Evolutionary conservation across 495 filamentous ascomycete genomes (phyloP), one percentile per base, ranked within the genome.

Genomic region (Daldinia bambusicola): DNA sequence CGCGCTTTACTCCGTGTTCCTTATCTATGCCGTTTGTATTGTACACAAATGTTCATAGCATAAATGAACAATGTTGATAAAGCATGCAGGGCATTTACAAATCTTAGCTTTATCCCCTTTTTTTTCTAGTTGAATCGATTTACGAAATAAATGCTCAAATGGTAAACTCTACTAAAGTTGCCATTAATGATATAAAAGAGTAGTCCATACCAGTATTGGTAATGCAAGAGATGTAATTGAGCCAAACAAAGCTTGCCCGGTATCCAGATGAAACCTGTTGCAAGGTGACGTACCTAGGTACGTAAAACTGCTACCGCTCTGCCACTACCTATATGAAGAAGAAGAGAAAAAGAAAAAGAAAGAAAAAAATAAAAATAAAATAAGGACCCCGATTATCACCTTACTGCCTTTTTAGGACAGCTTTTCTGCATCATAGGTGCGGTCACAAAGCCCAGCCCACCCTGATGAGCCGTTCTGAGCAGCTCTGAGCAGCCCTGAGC

Each of bases 351-450:
- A 7, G 34, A 36, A 30, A 38, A 67, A 30, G n/a, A 65, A 56
- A 26, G 26, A 3, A 10, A 50, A n/a, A n/a, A 36, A 7, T 1
- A 36, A 30, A 38, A 67, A 30, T 10, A 65, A 56, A 26, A 3
- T 1, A 10, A 71, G 34, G 70, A 65, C 70, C 70, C 65, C 65
- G 70, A 69, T 69, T 69, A 51, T 62, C 70, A 50, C 40, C 20
- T 2, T 53, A 31, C 63, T 66, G 41, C 70, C 70, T 45, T 61
- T 73, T 73, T 31, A 37, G 62, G 70, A 73, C 61, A 73, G 70
- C 66, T 73, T 58, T 64, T 55, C 56, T 34, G 65, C 62, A 62
- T 63, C 56, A n/a, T 26, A 52, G 41, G 26, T 26, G 26, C 62
- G 58, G 70, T 61, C 69, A 67, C 55, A 58, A 32, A 48, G 22